These are phyloP conservation scores for Cyberlindnera maclurae DNA, from an alignment of 805 yeast species.

Conservation along the genomic window DNA sequence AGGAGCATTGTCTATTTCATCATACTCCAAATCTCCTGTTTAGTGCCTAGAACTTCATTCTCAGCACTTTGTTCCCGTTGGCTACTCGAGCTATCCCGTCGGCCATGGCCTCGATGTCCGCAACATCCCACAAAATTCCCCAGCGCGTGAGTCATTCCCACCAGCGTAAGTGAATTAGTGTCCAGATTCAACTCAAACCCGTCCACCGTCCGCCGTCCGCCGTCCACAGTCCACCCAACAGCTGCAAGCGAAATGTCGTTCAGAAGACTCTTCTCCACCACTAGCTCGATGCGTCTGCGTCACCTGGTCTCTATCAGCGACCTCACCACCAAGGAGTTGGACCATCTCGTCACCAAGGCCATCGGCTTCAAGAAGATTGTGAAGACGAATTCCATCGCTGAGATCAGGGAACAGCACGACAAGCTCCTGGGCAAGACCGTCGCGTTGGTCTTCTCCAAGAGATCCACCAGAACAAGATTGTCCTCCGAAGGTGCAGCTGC, in stretches of 20 bases:
- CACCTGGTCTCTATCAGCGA: conserved; percentile 82
- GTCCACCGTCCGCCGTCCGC: too few relatives aligned
- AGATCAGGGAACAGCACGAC: conserved; percentile 30
- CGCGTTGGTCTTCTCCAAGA: conserved; percentile 78
- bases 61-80: too few relatives aligned
- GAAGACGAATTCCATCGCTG: conserved; percentile 41
- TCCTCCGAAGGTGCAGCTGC: conserved; percentile 92
- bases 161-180: too few relatives aligned
- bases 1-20: too few relatives aligned
- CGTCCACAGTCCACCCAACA: background rate
- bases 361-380: conserved; percentile 55
- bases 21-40: too few relatives aligned
- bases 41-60: too few relatives aligned
- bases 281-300: conserved; percentile 27
- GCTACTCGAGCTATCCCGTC: too few relatives aligned
- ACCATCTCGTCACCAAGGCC: conserved; percentile 67
- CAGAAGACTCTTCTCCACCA: conserved; percentile 15
- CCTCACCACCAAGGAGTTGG: conserved; percentile 64
- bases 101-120: too few relatives aligned
- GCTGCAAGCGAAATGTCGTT: conserved; percentile 4
- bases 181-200: too few relatives aligned
- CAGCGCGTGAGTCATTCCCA: too few relatives aligned
- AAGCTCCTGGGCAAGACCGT: conserved; percentile 75
- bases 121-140: too few relatives aligned
- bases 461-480: conserved; percentile 93